Conservation (phyloP, 1,139 yeast species). For the Taiozyma onychis region DNA sequence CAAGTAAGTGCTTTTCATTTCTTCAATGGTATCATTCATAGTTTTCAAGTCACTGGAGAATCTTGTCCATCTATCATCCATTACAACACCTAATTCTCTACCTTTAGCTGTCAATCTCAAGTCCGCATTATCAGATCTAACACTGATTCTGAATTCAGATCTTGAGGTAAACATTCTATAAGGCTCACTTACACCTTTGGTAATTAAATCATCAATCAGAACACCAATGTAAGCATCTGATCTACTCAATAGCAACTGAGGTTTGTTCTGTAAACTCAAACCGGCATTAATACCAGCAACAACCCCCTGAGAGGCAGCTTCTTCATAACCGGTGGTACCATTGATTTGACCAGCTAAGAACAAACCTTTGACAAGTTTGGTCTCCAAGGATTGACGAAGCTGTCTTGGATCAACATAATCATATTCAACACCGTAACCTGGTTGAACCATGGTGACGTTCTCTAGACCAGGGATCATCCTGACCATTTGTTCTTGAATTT, state of each 20-base stretch:
- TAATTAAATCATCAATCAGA: constrained; percentile 85
- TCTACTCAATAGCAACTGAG: constrained; percentile 54
- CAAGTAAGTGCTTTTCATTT: constrained; percentile 32
- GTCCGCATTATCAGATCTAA: constrained; percentile 94
- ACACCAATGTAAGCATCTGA: constrained; percentile 91
- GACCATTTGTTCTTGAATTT: constrained; percentile 73
- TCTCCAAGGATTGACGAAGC: constrained; percentile 69
- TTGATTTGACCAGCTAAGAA: constrained; percentile 96
- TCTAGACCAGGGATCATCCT: constrained; percentile 84
- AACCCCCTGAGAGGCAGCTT: constrained; percentile 96
- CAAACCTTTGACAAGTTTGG: constrained; percentile 72
- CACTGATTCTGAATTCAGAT: constrained; percentile 85
- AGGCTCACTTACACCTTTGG: constrained; percentile 96
- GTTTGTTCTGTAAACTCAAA: constrained; percentile 31
- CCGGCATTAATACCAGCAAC: constrained; percentile 92
- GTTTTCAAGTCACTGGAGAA: constrained; percentile 41
- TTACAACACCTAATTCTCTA: constrained; percentile 58
- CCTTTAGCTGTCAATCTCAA: constrained; percentile 72
- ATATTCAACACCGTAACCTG: constrained; percentile 98
- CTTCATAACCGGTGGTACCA: constrained; percentile 99
- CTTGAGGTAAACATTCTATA: constrained; percentile 97
- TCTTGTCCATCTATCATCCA: constrained; percentile 50
- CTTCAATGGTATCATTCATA: constrained; percentile 39
- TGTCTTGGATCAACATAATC: constrained; percentile 96
- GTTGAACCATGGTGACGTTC: constrained; percentile 80